Evolutionary conservation across 2,329 filamentous ascomycete genomes (phyloP), one percentile per base, ranked within the genome.

Genomic region (Fusarium proliferatum): DNA sequence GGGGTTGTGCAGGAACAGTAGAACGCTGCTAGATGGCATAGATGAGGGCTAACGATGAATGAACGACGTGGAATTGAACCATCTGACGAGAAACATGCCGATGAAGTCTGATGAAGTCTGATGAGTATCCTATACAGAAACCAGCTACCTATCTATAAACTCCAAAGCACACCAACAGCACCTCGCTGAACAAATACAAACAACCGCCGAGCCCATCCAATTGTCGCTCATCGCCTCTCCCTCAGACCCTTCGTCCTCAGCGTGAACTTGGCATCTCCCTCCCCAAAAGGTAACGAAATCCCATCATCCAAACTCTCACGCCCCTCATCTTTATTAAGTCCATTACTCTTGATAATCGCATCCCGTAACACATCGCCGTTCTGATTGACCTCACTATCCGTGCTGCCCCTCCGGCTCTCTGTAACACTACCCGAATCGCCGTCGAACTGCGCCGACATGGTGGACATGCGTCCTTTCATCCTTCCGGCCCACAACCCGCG

Each of bases 221-320:
- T 9, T 26, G 48, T 57, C 33, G 16, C 23, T 34, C 7, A 39
- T 75, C 57, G 77, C 43, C 72, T 71, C 79, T 90, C 88, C 45
- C 88, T 82, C 76, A 90, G 65, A 1, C 88, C 88, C 77, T 89
- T 90, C 0, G 88, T 90, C 64, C 88, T 80, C 39, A 90, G 73
- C 9, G 86, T 88, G 58, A 90, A 81, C 74, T 84, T 88, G 6
- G 81, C 79, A 51, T 84, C 82, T 3, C 76, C 79, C 45, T 86
- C 85, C 0, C 81, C 83, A 79, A 89, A 89, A 6, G 86, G 86
- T 34, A 88, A 67, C 3, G 78, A 73, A 13, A 85, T 64, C 5
- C 69, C 65, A 26, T 76, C 74, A 19, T 77, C 75, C 0, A 76
- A 60, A 21, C 73, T 75, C 45, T 72, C 70, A 21, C 56, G 67